These are phyloP conservation scores for Kluyveromyces sp. DNA, from an alignment of 1,139 yeast species.

Conservation along the genomic window DNA sequence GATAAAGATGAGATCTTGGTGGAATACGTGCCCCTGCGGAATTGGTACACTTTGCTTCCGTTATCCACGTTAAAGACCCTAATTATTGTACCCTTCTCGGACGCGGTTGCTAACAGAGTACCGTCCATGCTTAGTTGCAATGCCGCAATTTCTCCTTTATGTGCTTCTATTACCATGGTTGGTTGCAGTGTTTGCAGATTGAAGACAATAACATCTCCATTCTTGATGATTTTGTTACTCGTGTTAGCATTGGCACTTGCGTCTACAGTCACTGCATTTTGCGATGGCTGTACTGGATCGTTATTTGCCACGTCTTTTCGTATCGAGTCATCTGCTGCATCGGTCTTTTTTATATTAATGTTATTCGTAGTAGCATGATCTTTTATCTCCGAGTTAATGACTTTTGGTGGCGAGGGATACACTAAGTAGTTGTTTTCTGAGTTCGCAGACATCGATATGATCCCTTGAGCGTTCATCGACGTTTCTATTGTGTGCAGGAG, in stretches of 20 bases:
- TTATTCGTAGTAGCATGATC: slow-evolving; percentile 28
- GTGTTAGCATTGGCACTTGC: slow-evolving; percentile 30
- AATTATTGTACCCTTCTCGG: slow-evolving; percentile 90
- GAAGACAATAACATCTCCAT: slow-evolving; percentile 87
- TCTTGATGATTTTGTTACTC: slow-evolving; percentile 35
- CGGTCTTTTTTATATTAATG: slow-evolving; percentile 13
- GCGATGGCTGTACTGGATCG: not conserved
- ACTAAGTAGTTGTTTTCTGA: slow-evolving; percentile 63
- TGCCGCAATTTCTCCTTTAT: slow-evolving; percentile 77
- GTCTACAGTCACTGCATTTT: slow-evolving; percentile 8
- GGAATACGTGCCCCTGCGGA: slow-evolving; percentile 91
- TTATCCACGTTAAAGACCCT: slow-evolving; percentile 80
- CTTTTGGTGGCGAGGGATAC: slow-evolving; percentile 69
- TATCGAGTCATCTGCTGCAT: not conserved
- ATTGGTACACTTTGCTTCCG: slow-evolving; percentile 79
- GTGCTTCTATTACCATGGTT: slow-evolving; percentile 85
- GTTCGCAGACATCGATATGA: slow-evolving; percentile 57
- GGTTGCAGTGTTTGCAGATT: slow-evolving; percentile 77
- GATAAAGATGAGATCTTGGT: slow-evolving; percentile 78
- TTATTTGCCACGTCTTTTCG: not conserved
- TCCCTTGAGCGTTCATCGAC: slow-evolving; percentile 55
- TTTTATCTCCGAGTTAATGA: slow-evolving; percentile 28
- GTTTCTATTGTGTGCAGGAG: slow-evolving; percentile 84
- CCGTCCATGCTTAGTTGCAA: slow-evolving; percentile 78
- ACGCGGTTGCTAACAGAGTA: slow-evolving; percentile 79